These are phyloP conservation scores for Cryoendolithus antarcticus DNA, from an alignment of 2,329 filamentous ascomycete species.

Conservation along the genomic window DNA sequence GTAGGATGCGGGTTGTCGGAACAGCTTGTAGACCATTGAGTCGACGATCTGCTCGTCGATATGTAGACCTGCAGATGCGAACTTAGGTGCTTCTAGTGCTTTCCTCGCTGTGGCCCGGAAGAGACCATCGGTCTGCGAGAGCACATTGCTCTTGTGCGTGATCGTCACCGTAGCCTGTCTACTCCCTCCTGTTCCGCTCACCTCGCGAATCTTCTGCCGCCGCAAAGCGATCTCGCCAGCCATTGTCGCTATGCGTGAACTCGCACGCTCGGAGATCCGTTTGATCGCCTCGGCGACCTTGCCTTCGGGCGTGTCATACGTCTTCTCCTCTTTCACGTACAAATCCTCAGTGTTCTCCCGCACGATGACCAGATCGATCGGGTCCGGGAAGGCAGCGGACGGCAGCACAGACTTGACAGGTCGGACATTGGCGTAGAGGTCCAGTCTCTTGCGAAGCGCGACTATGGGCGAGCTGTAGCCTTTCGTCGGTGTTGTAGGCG, in stretches of 20 bases:
- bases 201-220: slow-evolving; percentile 65
- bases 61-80: slow-evolving; percentile 48
- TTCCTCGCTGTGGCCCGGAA: slow-evolving; percentile 72
- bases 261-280: slow-evolving; percentile 80
- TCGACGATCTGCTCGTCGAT: slow-evolving; percentile 95
- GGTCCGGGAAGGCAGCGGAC: slow-evolving; percentile 44
- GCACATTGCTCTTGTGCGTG: slow-evolving; percentile 96
- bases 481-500: slow-evolving; percentile 75
- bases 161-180: slow-evolving; percentile 70
- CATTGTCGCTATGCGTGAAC: slow-evolving; percentile 76
- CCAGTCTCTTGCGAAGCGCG: slow-evolving; percentile 84
- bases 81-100: slow-evolving; percentile 56
- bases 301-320: slow-evolving; percentile 56
- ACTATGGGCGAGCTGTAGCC: slow-evolving; percentile 97
- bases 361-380: slow-evolving; percentile 92
- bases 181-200: slow-evolving; percentile 49
- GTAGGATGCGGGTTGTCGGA: slow-evolving; percentile 88
- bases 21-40: slow-evolving; percentile 99
- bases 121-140: slow-evolving; percentile 90
- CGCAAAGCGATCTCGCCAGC: slow-evolving; percentile 88
- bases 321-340: slow-evolving; percentile 94
- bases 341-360: slow-evolving; percentile 98
- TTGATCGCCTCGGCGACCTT: slow-evolving; percentile 96
- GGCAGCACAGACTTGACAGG: slow-evolving; percentile 73
- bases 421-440: slow-evolving; percentile 94